Evolutionary conservation across 2,329 filamentous ascomycete species (phyloP).

Genomic region (Juglanconis sp.): DNA sequence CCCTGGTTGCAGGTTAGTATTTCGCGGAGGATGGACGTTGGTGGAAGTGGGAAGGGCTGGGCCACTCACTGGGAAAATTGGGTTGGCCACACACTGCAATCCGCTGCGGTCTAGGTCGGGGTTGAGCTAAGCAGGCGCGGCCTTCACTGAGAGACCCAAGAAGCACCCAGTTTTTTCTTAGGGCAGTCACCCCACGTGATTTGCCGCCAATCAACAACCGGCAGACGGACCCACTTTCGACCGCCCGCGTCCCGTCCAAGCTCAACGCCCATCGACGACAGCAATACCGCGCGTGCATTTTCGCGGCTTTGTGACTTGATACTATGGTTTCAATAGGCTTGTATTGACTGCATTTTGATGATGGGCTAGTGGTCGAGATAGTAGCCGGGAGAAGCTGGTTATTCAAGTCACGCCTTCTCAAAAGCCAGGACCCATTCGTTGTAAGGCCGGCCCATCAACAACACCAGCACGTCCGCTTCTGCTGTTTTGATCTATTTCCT

Average conservation of each 20-base stretch:
- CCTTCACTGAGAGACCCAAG: background rate
- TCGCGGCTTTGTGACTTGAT: too few relatives aligned
- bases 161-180: conserved; percentile 3
- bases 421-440: too few relatives aligned
- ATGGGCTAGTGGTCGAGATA: too few relatives aligned
- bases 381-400: too few relatives aligned
- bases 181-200: conserved; percentile 6
- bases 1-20: conserved; percentile 18
- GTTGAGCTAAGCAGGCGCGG: background rate
- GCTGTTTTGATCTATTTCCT: too few relatives aligned
- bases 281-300: too few relatives aligned
- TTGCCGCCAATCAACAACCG: background rate
- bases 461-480: too few relatives aligned
- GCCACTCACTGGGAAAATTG: conserved; percentile 11
- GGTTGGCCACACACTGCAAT: conserved; percentile 1
- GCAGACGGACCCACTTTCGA: background rate
- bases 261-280: background rate
- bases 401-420: too few relatives aligned
- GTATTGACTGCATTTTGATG: too few relatives aligned
- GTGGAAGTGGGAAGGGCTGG: conserved; percentile 4
- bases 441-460: too few relatives aligned
- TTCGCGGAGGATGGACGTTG: conserved; percentile 10
- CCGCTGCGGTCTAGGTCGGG: background rate
- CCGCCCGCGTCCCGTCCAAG: background rate
- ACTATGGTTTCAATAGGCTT: too few relatives aligned